Conservation (phyloP, 1,284 basidiomycete genomes). For the Vanrija pseudolonga region DNA sequence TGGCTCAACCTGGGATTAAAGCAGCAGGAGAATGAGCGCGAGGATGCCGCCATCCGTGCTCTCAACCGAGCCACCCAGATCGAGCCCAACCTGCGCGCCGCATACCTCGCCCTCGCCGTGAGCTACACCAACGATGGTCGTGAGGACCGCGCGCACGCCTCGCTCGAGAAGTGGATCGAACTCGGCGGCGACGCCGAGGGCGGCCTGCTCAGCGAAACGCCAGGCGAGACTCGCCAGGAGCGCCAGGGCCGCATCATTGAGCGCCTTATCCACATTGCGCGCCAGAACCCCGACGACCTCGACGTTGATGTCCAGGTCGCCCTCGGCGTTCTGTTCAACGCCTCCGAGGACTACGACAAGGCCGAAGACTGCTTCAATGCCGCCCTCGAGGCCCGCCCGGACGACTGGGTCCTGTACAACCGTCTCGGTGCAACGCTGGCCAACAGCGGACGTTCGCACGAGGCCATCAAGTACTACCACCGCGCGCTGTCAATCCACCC, state of each 20-base stretch:
- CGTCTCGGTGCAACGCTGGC: conserved; percentile 94
- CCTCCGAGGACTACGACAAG: conserved; percentile 86
- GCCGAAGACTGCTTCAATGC: conserved; percentile 92
- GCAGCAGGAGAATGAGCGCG: conserved; percentile 97
- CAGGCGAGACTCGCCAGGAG: conserved; percentile 15
- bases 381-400: conserved; percentile 79
- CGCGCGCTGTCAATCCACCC: conserved; percentile 87
- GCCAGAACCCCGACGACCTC: conserved; percentile 54
- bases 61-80: conserved; percentile 76
- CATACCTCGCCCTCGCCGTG: conserved; percentile 89
- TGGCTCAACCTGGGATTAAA: conserved; percentile 95
- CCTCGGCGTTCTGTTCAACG: conserved; percentile 87
- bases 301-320: conserved; percentile 96
- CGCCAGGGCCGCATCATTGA: conserved; percentile 38
- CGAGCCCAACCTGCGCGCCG: conserved; percentile 68
- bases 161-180: conserved; percentile 77
- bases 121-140: conserved; percentile 90
- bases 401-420: conserved; percentile 96
- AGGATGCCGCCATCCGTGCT: conserved; percentile 83
- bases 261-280: conserved; percentile 49
- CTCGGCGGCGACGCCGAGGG: conserved; percentile 16
- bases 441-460: conserved; percentile 77
- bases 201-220: conserved; percentile 2
- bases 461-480: conserved; percentile 86
- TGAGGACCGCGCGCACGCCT: conserved; percentile 65